Base-by-base conservation (phyloP, 805 yeast genomes). In the Saccharomycopsis amapae region DNA sequence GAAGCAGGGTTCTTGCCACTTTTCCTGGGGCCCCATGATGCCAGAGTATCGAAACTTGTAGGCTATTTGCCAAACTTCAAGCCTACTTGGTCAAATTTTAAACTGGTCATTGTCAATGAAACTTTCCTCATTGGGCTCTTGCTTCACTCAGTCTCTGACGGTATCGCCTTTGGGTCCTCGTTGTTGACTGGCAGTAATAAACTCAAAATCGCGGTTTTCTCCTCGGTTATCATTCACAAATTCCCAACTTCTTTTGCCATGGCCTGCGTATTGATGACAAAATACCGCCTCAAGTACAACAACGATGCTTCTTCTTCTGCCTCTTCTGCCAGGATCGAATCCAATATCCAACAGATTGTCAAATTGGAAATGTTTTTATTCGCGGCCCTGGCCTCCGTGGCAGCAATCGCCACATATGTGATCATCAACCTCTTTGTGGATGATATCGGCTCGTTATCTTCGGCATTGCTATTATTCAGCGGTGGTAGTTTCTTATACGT, bases 401-500 rank as follows among this genome's bases (percentile, higher is more conserved):
- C 78, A 1, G 79, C 89, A 0, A 44, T 80, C 5, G 35, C 70
- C 5, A 72, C 85, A 0, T 79, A 71, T 55, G 44, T 64, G 13
- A 42, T 67, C 15, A 61, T 72, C n/a, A 32, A 41, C 13, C 13
- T 40, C 13, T 12, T 42, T 51, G 26, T 54, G 52, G 48, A 57
- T 56, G 52, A 44, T 6, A 40, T 53, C 3, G 48, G 47, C 23
- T 53, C 60, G 48, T 61, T 64, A 23, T 65, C 79, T 19, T 85
- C 83, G 0, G 57, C 71, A n/a, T 59, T 84, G 40, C 60, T 81
- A 38, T 61, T 81, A 3, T 75, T 81, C 55, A 73, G 82, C 48
- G 85, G 83, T 6, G 93, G 93, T 6, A 78, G 87, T 1, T 83
- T 84, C 56, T 58, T 82, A 22, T 84, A 73, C 55, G 85, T 84